Percentiles rank a stretch among this genome's conserved stretches.
These are phyloP conservation scores for Solanum habrochaites DNA, from an alignment of 257 asterid genomes.

Conservation along the genomic window DNA sequence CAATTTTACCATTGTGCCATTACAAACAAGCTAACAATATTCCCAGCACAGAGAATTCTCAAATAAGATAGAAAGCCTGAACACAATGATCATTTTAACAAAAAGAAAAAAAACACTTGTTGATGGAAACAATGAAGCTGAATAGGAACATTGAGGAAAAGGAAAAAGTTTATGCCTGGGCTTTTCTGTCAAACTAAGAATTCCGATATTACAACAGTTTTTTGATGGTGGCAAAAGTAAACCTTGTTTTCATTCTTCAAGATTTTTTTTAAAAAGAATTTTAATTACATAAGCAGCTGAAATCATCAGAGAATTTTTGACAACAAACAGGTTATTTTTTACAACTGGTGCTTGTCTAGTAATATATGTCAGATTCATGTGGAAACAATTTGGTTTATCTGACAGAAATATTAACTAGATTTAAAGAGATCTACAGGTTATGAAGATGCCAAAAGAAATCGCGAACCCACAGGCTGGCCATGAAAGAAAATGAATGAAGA, in stretches of 20 bases:
- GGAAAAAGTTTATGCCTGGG: not conserved
- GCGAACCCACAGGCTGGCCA: not conserved
- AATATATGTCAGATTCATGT: not conserved
- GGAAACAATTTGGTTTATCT: not conserved
- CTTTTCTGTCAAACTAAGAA: not conserved
- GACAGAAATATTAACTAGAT: not conserved
- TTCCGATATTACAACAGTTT: not conserved
- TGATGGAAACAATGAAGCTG: not conserved
- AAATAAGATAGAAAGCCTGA: not conserved
- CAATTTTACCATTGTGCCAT: not conserved
- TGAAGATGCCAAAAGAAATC: not conserved
- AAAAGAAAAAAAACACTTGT: not conserved
- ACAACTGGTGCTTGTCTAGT: not conserved
- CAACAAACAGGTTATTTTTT: not conserved
- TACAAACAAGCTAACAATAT: not conserved
- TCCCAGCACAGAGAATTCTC: not conserved
- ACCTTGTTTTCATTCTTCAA: not conserved
- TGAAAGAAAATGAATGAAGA: not conserved
- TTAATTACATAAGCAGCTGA: not conserved
- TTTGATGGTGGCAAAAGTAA: not conserved
- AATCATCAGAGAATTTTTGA: not conserved
- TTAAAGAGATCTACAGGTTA: slow-evolving; percentile 2
- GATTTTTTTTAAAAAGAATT: not conserved
- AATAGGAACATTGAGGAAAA: not conserved
- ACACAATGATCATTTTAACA: not conserved